Base-by-base conservation (phyloP, 805 yeast genomes). In the Wickerhamomyces kurtzmanii region DNA sequence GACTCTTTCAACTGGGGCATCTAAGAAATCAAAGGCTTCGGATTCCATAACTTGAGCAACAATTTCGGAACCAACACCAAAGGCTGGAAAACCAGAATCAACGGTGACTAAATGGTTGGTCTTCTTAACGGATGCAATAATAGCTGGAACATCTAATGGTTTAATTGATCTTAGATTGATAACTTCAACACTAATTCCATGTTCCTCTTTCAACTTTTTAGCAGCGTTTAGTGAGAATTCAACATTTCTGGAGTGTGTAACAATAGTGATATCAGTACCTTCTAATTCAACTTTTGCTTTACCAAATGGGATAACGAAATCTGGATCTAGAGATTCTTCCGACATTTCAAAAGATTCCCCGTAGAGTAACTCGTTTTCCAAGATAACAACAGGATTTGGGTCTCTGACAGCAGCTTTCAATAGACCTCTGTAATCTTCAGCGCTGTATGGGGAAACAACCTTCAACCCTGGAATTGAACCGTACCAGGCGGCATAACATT, bases 41-140 rank as follows among this genome's bases (percentile, higher is more conserved):
- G 93, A 75, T 67, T 91, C 99, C 96, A 91, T 86, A 54, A 91
- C 69, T 64, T 86, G 95, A 37, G 97, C 98, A 57, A 87, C 75
- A 50, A 91, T 83, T 71, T 91, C 99, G 30, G 96, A 84, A 52
- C 99, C 98, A 43, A 91, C 94, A 67, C 98, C 97, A 53, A 84
- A 91, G 33, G 85, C 89, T 43, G 98, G 98, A 94, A 75, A 91
- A 37, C 94, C 96, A 27, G 95, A 81, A 68, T 91, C 99, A 35
- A 89, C 96, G 27, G 96, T 79, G 51, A 91, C 78, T 58, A 87
- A 74, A 56, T 93, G 94, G 68, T 85, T 83, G 47, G 99, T 91
- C 76, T 91, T 91, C 73, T 86, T 89, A 51, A 91, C 84, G 20
- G 94, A 75, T 49, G 73, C 75, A 49, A 87, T 63, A 41, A 91